Conservation (phyloP, 2,329 filamentous ascomycete species). For the Plenodomus biglobosus region DNA sequence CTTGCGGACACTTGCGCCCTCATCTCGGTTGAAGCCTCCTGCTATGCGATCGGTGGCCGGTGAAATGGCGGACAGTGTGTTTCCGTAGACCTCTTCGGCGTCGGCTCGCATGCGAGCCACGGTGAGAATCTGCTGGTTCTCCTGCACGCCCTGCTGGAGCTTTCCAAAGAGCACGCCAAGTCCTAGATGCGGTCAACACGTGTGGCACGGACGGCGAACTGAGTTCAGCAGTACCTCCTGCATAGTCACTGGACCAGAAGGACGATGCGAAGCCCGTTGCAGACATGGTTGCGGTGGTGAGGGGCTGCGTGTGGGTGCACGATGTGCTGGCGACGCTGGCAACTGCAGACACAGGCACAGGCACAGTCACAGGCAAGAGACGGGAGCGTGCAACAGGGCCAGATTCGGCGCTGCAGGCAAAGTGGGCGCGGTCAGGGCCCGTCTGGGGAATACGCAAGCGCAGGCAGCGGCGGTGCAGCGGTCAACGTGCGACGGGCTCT, state of each 20-base stretch:
- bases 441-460: constrained; percentile 30
- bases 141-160: constrained; percentile 91
- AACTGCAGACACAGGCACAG: constrained; percentile 7
- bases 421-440: constrained; percentile 33
- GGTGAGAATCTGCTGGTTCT: constrained; percentile 91
- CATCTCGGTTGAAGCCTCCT: constrained; percentile 85
- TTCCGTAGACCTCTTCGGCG: constrained; percentile 87
- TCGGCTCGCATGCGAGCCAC: constrained; percentile 93
- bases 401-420: constrained; percentile 8
- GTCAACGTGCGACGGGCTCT: not conserved
- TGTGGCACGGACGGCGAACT: constrained; percentile 5
- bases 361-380: too few relatives aligned
- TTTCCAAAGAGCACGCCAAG: constrained; percentile 94
- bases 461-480: constrained; percentile 18
- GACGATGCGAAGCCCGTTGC: constrained; percentile 76
- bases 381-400: not conserved
- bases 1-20: constrained; percentile 94
- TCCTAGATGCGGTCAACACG: constrained; percentile 50
- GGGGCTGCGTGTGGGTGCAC: constrained; percentile 6
- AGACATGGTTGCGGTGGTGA: constrained; percentile 29
- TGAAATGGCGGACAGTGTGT: constrained; percentile 77
- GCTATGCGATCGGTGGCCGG: constrained; percentile 77
- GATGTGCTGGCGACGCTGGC: too few relatives aligned
- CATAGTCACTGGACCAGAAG: constrained; percentile 98
- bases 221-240: constrained; percentile 70